Evolutionary conservation across 2,329 filamentous ascomycete species (phyloP).

Genomic region (Akanthomyces lecanii): DNA sequence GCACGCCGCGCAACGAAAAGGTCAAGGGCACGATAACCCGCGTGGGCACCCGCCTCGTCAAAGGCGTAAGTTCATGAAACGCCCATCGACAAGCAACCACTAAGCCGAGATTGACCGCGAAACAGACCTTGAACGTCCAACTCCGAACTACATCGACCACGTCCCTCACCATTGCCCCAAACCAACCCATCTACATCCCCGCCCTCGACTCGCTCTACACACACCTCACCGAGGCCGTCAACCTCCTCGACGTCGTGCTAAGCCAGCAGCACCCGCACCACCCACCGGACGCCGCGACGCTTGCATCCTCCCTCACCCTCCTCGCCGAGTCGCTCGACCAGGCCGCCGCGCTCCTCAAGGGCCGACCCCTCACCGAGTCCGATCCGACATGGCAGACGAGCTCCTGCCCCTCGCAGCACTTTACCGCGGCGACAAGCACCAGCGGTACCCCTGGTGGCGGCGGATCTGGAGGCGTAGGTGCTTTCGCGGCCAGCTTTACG

Average conservation of each 20-base stretch:
- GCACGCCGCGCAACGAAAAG: slow-evolving; percentile 78
- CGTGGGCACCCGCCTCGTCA: slow-evolving; percentile 84
- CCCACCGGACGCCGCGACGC: slow-evolving; percentile 48
- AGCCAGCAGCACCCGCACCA: slow-evolving; percentile 34
- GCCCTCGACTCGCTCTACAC: slow-evolving; percentile 69
- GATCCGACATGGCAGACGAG: slow-evolving; percentile 42
- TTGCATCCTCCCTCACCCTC: slow-evolving; percentile 52
- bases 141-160: slow-evolving; percentile 61
- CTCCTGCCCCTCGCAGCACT: slow-evolving; percentile 42
- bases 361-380: slow-evolving; percentile 40
- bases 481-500: slow-evolving; percentile 43
- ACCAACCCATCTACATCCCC: slow-evolving; percentile 55
- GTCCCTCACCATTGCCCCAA: slow-evolving; percentile 45
- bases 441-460: slow-evolving; percentile 29
- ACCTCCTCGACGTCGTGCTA: slow-evolving; percentile 73
- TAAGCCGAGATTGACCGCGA: no score
- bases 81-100: neutral
- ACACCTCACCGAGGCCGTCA: slow-evolving; percentile 77
- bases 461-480: slow-evolving; percentile 23
- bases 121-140: slow-evolving; percentile 69
- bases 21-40: slow-evolving; percentile 92
- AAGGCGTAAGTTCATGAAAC: slow-evolving; percentile 61
- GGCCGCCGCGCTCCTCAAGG: slow-evolving; percentile 50
- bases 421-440: slow-evolving; percentile 37
- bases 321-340: slow-evolving; percentile 52